Conservation (phyloP, 148 eudicot species). For the Rhododendron henanense region DNA sequence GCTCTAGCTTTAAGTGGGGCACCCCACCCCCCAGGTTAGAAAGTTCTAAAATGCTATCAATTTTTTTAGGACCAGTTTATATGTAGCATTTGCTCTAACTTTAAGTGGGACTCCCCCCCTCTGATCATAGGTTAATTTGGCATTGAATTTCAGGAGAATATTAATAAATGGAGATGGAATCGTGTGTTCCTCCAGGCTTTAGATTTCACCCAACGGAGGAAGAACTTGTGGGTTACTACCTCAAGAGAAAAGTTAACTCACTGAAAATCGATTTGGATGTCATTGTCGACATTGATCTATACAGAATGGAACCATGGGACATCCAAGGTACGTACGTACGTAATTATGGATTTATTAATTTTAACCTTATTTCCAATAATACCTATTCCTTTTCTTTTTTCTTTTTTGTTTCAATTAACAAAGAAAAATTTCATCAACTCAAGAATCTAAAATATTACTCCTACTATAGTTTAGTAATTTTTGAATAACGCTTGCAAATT, state of each 20-base stretch:
- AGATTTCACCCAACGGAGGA: conserved; percentile 94
- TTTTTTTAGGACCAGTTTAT: too few species aligned
- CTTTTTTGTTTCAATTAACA: background rate
- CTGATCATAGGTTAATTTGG: background rate
- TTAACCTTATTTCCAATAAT: background rate
- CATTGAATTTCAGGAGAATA: background rate
- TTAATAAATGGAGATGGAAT: conserved; percentile 47
- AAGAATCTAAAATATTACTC: too few species aligned
- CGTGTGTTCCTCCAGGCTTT: conserved; percentile 88
- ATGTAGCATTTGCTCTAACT: background rate
- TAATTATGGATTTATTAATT: background rate
- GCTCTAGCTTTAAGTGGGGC: background rate
- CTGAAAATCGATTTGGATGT: conserved; percentile 70
- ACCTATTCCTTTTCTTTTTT: too few species aligned
- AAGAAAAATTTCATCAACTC: background rate
- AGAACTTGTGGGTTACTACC: conserved; percentile 84
- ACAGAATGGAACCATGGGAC: conserved; percentile 93
- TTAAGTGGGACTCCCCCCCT: background rate
- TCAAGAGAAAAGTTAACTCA: conserved; percentile 60
- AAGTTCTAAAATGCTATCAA: too few species aligned
- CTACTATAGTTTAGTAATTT: background rate
- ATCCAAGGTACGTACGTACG: conserved; percentile 48
- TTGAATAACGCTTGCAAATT: background rate
- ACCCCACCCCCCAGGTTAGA: background rate
- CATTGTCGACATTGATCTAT: conserved; percentile 74